Conservation (phyloP, 805 yeast species). For the Metschnikowia matae region DNA sequence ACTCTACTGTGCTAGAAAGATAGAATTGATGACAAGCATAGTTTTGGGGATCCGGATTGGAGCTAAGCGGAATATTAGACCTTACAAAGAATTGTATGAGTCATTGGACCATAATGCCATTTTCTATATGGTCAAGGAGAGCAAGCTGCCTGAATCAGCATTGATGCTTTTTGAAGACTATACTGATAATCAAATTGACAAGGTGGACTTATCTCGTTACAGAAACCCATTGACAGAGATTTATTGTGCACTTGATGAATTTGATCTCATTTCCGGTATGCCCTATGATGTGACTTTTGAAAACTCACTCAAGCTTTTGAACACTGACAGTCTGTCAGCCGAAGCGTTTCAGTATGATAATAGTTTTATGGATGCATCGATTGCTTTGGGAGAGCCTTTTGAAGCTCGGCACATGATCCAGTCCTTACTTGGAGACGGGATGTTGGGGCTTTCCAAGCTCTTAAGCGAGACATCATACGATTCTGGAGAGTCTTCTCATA, state of each 20-base stretch:
- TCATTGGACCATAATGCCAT: slow-evolving; percentile 26
- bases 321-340: slow-evolving; percentile 23
- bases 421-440: slow-evolving; percentile 48
- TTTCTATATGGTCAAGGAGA: slow-evolving; percentile 28
- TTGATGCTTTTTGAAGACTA: slow-evolving; percentile 48
- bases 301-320: slow-evolving; percentile 45
- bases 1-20: slow-evolving; percentile 4
- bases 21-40: slow-evolving; percentile 19
- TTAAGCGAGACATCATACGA: slow-evolving; percentile 24
- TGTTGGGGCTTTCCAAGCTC: slow-evolving; percentile 54
- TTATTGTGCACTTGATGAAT: slow-evolving; percentile 54
- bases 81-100: slow-evolving; percentile 26
- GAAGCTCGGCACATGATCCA: slow-evolving; percentile 21
- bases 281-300: slow-evolving; percentile 54
- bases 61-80: slow-evolving; percentile 23
- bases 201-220: neutral
- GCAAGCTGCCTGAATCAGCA: slow-evolving; percentile 38
- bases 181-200: neutral
- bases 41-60: slow-evolving; percentile 39
- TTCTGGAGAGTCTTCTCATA: slow-evolving; percentile 23
- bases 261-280: slow-evolving; percentile 62
- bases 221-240: slow-evolving; percentile 22
- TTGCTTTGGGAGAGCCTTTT: slow-evolving; percentile 10
- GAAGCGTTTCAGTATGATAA: slow-evolving; percentile 50
- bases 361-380: slow-evolving; percentile 50